Evolutionary conservation across 257 asterid species (phyloP).

Genomic region (Ilex asprella): DNA sequence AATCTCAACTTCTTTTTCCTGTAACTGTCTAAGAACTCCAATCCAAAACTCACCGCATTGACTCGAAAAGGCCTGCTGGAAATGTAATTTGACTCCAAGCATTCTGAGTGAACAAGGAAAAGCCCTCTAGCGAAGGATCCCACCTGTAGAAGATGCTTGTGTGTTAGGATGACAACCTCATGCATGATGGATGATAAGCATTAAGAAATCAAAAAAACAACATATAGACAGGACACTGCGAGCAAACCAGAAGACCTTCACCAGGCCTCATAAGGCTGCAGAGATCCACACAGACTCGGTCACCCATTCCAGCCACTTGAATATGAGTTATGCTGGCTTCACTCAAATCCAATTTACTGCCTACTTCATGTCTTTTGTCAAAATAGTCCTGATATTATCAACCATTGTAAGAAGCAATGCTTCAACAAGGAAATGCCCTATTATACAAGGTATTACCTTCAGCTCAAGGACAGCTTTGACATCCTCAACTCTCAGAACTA

Average conservation of each 20-base stretch:
- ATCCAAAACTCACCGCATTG: constrained; percentile 63
- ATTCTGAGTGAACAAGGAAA: constrained; percentile 88
- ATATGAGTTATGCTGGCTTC: constrained; percentile 53
- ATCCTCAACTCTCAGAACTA: constrained; percentile 73
- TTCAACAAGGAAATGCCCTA: constrained; percentile 5
- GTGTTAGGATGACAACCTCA: constrained; percentile 4
- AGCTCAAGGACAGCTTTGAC: constrained; percentile 53
- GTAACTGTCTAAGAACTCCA: constrained; percentile 2
- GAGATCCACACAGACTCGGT: constrained; percentile 87
- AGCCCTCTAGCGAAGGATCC: constrained; percentile 97
- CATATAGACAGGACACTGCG: constrained; percentile 8
- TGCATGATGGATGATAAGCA: not conserved
- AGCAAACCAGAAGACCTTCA: constrained; percentile 89
- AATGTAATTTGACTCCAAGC: constrained; percentile 81
- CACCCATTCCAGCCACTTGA: constrained; percentile 85
- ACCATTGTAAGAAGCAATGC: constrained; percentile 14
- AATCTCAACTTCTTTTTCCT: not conserved
- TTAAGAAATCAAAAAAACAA: constrained; percentile 1
- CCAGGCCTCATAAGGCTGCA: constrained; percentile 93
- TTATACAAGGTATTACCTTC: constrained; percentile 42
- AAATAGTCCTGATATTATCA: constrained; percentile 50
- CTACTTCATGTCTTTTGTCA: constrained; percentile 50
- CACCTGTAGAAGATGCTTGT: constrained; percentile 35
- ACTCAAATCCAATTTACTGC: constrained; percentile 48
- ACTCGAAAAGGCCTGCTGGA: constrained; percentile 95